Evolutionary conservation across 805 yeast genomes (phyloP), one percentile per base, ranked within the genome.

Genomic region (Yamadazyma ubonensis): DNA sequence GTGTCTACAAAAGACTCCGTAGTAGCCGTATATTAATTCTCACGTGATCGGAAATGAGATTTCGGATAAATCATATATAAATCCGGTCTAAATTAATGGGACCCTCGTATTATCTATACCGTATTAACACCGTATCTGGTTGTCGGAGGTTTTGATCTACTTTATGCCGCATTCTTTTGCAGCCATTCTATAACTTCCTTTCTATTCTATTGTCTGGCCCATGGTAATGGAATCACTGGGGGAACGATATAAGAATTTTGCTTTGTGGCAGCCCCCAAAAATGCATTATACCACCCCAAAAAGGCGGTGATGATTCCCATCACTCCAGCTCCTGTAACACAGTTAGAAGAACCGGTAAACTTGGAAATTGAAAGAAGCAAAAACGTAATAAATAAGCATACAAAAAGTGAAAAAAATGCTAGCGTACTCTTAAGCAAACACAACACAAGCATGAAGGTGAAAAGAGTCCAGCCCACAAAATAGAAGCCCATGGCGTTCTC

Each of bases 341-440:
- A 60, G 20, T 63, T 64, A 17, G 50, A 54, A 17, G 59, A 64
- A 14, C 70, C 71, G 2, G 74, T 50, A 39, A 81, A 70, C 39
- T 76, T 72, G 20, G 79, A 81, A 36, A 71, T 65, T 0, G 78
- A 65, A 36, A 83, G 63, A 29, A 82, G 58, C 36, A 81, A 46
- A 59, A 79, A 83, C 1, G 86, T 78, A 5, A 79, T 36, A 18
- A 63, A 67, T 37, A 83, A 65, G 43, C 70, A 54, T 59, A 77
- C 68, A 53, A 81, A 79, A 51, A 82, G 65, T 3, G 67, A 44
- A 52, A 79, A 78, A 65, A 82, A 79, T 36, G 83, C 79, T 15
- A 80, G 71, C 2, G 88, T 82, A 4, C 88, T 79, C 50, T 81
- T 74, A 53, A 78, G 52, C 3, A 87, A 82, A 52, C 79, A 71